Evolutionary conservation across 257 asterid genomes (phyloP), one percentile per base, ranked within the genome.

Genomic region (Solanum arcanum): DNA sequence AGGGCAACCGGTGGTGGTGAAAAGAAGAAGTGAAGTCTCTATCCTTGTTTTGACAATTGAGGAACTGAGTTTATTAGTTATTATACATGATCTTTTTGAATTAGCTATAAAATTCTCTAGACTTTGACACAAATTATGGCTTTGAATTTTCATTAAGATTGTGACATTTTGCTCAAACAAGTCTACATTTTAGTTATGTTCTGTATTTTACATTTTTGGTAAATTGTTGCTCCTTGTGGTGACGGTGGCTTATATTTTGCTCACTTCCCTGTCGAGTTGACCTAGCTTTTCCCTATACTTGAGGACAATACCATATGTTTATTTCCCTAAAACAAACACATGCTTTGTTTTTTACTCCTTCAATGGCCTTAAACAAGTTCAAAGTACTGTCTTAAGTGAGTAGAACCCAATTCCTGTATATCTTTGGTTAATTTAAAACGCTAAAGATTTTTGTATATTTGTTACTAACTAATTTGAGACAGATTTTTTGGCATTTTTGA

Each of bases 1-100:
- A 96, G 98, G 98, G 97, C 98, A 76, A 95, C 96, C 35, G 99
- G 98, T 70, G 99, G 98, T 86, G 98, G 92, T 86, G 98, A 95
- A 69, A 95, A 95, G 97, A 95, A 96, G 94, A 95, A 96, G 95
- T 96, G 93, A 96, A 88, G 86, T 11, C 83, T 49, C 10, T 31
- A 3, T 47, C 27, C 87, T 62, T 49, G 9, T 81, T 86, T 88
- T 73, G 83, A 35, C 5, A 42, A 88, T 49, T 83, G 87, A 72
- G 84, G 91, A 84, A 70, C 69, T 84, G 62, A 66, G 87, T 47
- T 75, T 87, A 47, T 86, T 69, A 86, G 18, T 31, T 87, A 56
- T 35, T 87, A 62, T 47, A 83, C 66, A 80, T 82, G 84, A 87
- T 29, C 66, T 60, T 86, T 88, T 83, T 86, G 83, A 82, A 52